These are phyloP conservation scores for Linderniella brevidens DNA, from an alignment of 257 asterid genomes.

Conservation along the genomic window DNA sequence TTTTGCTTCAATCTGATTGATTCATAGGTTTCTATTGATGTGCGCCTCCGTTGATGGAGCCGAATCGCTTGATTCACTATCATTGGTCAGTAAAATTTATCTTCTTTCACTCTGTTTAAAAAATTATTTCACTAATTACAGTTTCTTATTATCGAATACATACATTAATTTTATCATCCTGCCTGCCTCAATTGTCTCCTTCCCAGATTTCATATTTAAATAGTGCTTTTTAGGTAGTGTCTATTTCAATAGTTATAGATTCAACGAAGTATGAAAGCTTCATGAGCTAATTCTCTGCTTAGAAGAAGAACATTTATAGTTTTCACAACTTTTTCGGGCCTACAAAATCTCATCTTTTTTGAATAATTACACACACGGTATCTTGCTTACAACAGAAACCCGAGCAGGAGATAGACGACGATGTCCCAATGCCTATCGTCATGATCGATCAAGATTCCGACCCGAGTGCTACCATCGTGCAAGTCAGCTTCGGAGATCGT, in stretches of 20 bases:
- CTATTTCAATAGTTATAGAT: no score
- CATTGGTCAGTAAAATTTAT: constrained; percentile 32
- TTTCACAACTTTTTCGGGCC: no score
- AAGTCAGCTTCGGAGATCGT: constrained; percentile 96
- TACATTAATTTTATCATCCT: no score
- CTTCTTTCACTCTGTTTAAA: no score
- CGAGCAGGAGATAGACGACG: constrained; percentile 32
- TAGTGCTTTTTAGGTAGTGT: no score
- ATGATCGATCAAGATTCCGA: constrained; percentile 80
- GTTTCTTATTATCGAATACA: constrained; percentile 1
- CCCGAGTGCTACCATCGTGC: constrained; percentile 72
- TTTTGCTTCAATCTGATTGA: constrained; percentile 11
- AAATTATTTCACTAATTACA: background rate
- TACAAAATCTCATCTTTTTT: constrained; percentile 5
- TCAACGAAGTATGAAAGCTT: no score
- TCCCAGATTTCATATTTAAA: no score
- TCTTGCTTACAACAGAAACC: constrained; percentile 21
- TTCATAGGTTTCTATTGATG: constrained; percentile 29
- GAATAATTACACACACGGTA: constrained; percentile 3
- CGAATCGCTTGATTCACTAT: constrained; percentile 27
- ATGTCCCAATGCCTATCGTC: constrained; percentile 86
- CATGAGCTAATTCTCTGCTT: no score
- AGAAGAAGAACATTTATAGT: no score
- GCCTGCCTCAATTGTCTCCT: no score
- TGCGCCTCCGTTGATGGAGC: constrained; percentile 54